A percentile compares a stretch with the other conserved stretches of the same genome.
Conservation (phyloP, 2,329 filamentous ascomycete genomes). For the Aureobasidium lini region DNA sequence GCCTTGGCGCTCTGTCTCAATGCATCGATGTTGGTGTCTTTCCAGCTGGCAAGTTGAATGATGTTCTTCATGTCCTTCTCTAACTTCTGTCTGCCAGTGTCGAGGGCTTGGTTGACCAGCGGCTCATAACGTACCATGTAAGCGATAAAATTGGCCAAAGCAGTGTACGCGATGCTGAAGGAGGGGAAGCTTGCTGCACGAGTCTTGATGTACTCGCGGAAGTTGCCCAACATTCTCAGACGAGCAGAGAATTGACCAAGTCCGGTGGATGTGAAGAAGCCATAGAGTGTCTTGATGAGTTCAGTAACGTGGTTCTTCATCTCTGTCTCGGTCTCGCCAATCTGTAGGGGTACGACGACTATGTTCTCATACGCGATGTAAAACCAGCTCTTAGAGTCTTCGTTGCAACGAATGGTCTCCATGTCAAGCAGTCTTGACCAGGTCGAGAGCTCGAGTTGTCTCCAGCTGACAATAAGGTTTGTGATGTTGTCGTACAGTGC, state of each 20-base stretch:
- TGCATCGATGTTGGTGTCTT: slow-evolving; percentile 89
- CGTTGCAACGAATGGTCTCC: slow-evolving; percentile 66
- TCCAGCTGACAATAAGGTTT: slow-evolving; percentile 76
- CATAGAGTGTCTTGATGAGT: slow-evolving; percentile 67
- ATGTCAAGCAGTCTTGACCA: slow-evolving; percentile 86
- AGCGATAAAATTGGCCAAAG: slow-evolving; percentile 67
- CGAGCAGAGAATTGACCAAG: slow-evolving; percentile 71
- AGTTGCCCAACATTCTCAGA: slow-evolving; percentile 57
- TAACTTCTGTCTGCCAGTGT: slow-evolving; percentile 61
- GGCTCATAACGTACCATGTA: slow-evolving; percentile 68
- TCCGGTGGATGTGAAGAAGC: slow-evolving; percentile 71
- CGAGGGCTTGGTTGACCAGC: slow-evolving; percentile 57
- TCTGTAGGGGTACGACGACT: slow-evolving; percentile 63
- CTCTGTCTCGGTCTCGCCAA: slow-evolving; percentile 28
- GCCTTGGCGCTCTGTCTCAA: slow-evolving; percentile 81
- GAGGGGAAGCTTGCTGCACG: slow-evolving; percentile 46
- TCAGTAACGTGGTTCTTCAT: slow-evolving; percentile 11
- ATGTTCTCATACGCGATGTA: slow-evolving; percentile 91
- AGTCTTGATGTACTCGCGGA: slow-evolving; percentile 56
- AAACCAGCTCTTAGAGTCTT: slow-evolving; percentile 86
- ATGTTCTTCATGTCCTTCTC: slow-evolving; percentile 91
- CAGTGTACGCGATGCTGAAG: slow-evolving; percentile 50
- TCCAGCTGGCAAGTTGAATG: slow-evolving; percentile 93
- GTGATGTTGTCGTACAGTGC: slow-evolving; percentile 71
- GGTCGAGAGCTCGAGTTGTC: slow-evolving; percentile 81